Percentiles rank a stretch among this genome's conserved stretches.
Evolutionary conservation across 1,284 basidiomycete species (phyloP).

Genomic region (Volvariella surrecta): DNA sequence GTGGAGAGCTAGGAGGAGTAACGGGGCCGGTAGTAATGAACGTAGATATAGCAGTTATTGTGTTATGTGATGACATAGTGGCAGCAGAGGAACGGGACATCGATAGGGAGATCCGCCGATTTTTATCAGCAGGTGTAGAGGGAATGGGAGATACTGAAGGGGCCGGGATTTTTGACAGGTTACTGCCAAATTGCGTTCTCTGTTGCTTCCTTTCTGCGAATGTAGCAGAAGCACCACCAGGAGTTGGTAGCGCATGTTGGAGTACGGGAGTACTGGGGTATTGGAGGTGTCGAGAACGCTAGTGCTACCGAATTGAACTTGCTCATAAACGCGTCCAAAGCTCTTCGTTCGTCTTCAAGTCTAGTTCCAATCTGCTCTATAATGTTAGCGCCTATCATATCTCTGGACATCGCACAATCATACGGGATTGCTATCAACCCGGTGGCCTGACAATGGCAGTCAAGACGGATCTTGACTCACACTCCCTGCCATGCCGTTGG

Average conservation of each 20-base stretch:
- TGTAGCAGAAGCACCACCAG: constrained; percentile 39
- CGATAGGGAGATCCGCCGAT: not conserved
- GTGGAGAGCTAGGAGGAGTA: not conserved
- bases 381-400: constrained; percentile 4
- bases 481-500: no score
- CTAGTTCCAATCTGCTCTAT: constrained; percentile 32
- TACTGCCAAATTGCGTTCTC: constrained; percentile 12
- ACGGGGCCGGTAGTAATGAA: not conserved
- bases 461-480: no score
- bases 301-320: constrained; percentile 68
- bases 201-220: constrained; percentile 38
- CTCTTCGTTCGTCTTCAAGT: constrained; percentile 67
- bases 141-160: constrained; percentile 6
- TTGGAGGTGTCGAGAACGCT: constrained; percentile 26
- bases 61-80: not conserved
- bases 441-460: no score
- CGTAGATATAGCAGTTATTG: not conserved
- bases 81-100: not conserved
- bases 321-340: constrained; percentile 65
- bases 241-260: constrained; percentile 35
- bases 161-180: constrained; percentile 3
- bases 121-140: constrained; percentile 15
- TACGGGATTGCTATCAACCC: no score
- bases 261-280: constrained; percentile 22
- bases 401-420: no score